Conservation (phyloP, 2,329 filamentous ascomycete species). For the Sordariomycetes sp. region DNA sequence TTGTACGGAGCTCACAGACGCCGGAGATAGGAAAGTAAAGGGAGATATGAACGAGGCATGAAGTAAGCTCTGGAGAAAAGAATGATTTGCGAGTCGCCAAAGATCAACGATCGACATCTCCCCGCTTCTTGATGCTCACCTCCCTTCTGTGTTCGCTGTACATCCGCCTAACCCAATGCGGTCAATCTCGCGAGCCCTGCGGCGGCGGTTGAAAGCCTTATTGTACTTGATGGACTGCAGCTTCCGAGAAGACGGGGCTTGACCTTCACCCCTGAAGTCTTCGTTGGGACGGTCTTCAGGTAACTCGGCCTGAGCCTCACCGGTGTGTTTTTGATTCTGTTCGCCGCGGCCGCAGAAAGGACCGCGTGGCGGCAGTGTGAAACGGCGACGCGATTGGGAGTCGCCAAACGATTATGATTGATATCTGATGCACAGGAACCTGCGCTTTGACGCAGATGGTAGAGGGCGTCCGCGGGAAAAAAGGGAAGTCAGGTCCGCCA, state of each 20-base stretch:
- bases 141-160: background rate
- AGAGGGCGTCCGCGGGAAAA: background rate
- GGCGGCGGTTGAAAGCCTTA: background rate
- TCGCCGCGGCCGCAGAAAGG: background rate
- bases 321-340: background rate
- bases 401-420: background rate
- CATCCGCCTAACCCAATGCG: background rate
- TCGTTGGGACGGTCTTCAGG: background rate
- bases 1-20: too few species aligned
- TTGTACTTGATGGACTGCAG: background rate
- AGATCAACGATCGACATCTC: background rate
- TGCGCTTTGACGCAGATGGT: background rate
- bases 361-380: background rate
- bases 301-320: background rate
- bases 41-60: too few species aligned
- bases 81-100: background rate
- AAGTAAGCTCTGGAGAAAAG: background rate
- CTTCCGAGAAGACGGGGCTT: background rate
- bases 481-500: background rate
- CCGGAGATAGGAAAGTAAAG: too few species aligned
- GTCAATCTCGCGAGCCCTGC: background rate
- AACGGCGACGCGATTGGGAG: background rate
- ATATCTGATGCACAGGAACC: background rate
- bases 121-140: background rate
- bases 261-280: too few species aligned